Conservation (phyloP, 768 basidiomycete genomes). For the Termitomyces sp. region DNA sequence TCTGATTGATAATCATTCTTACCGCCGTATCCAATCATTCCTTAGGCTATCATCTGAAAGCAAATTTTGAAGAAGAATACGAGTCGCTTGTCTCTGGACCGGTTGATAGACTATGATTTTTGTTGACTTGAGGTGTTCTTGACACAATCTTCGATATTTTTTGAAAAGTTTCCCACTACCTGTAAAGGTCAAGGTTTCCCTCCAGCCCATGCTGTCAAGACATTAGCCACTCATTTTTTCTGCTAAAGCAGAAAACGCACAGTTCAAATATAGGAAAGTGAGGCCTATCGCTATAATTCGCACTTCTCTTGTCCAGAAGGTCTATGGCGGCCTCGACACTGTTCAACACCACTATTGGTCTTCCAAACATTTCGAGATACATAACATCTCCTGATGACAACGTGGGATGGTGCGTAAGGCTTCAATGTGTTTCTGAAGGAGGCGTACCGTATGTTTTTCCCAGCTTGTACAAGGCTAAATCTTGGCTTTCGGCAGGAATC, state of each 20-base stretch:
- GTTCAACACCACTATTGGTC: conserved; percentile 20
- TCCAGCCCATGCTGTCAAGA: conserved; percentile 3
- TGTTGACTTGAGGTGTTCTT: not conserved
- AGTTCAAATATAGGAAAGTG: conserved; percentile 13
- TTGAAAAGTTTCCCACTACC: conserved; percentile 1
- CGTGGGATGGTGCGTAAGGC: not conserved
- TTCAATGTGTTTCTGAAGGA: not conserved
- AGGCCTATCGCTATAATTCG: conserved; percentile 24
- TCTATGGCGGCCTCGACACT: conserved; percentile 22
- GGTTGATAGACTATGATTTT: not conserved
- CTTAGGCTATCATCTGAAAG: not conserved
- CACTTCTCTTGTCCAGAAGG: conserved; percentile 23
- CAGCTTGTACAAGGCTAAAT: conserved; percentile 25
- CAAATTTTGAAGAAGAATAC: conserved; percentile 3
- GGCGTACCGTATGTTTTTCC: conserved; percentile 29
- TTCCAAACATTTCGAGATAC: conserved; percentile 20
- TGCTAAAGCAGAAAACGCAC: not conserved
- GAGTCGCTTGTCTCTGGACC: not conserved
- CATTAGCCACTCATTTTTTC: not conserved
- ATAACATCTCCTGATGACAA: conserved; percentile 20
- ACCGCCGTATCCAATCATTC: conserved; percentile 1
- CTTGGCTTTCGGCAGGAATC: conserved; percentile 25
- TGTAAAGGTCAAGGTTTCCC: not conserved
- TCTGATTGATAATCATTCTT: not conserved
- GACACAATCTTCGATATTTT: not conserved